Conservation (phyloP, 2,329 filamentous ascomycete genomes). For the Phaeophleospora eucalypticola region DNA sequence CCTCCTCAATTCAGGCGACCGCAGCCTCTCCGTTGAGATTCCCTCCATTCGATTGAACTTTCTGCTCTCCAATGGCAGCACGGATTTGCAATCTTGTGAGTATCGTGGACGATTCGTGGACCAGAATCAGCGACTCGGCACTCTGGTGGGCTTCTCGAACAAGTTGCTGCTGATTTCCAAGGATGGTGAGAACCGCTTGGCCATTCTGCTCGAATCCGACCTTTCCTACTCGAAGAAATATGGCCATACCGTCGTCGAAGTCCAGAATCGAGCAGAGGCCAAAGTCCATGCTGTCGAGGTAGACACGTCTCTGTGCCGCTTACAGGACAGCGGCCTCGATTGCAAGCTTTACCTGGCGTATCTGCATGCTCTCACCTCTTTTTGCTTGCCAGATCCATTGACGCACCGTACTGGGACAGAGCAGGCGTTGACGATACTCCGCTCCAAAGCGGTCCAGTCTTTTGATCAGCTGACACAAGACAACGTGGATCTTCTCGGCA, state of each 20-base stretch:
- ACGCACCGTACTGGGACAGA: conserved; percentile 59
- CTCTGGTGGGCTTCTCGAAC: conserved; percentile 56
- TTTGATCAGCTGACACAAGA: conserved; percentile 21
- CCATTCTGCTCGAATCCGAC: conserved; percentile 44
- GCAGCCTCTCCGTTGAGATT: conserved; percentile 18
- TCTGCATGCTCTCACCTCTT: conserved; percentile 60
- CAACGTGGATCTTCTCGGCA: conserved; percentile 21
- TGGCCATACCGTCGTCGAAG: conserved; percentile 38
- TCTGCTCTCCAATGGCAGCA: conserved; percentile 3
- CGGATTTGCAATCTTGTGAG: conserved; percentile 19
- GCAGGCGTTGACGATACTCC: conserved; percentile 38
- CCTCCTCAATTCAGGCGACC: conserved; percentile 1
- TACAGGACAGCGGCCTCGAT: conserved; percentile 52
- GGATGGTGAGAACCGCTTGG: conserved; percentile 41
- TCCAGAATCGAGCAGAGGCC: conserved; percentile 40
- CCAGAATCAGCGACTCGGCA: conserved; percentile 55
- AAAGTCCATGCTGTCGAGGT: conserved; percentile 53
- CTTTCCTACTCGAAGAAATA: conserved; percentile 39
- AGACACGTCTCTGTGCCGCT: conserved; percentile 55
- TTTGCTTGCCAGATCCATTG: conserved; percentile 53
- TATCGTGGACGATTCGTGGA: conserved; percentile 35
- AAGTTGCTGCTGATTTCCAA: conserved; percentile 50
- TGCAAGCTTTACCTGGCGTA: conserved; percentile 38
- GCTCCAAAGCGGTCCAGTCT: conserved; percentile 18
- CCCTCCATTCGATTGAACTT: conserved; percentile 24